Percentiles rank a stretch among this genome's conserved stretches.
phyloP scores from a whole-genome alignment of 2,329 filamentous ascomycete species.

The Didymella keratinophila region DNA sequence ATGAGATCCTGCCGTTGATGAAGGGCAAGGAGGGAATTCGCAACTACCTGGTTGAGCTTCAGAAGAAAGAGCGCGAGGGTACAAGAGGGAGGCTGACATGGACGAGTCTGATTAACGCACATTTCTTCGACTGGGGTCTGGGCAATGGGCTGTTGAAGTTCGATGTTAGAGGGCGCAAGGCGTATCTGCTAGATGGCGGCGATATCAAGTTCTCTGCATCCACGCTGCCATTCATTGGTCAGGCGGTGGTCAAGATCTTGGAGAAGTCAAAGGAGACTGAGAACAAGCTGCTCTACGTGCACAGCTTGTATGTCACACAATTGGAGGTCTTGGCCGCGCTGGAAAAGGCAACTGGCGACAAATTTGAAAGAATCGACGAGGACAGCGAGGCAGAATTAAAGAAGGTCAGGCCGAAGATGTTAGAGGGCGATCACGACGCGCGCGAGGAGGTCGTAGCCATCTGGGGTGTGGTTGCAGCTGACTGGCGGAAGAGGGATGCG shows the following conservation, averaged over 20 bases:
- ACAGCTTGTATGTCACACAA: constrained; percentile 66
- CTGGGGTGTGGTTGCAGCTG: constrained; percentile 46
- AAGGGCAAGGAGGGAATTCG: constrained; percentile 56
- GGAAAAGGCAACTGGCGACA: constrained; percentile 61
- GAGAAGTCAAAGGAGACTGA: constrained; percentile 55
- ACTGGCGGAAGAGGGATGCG: constrained; percentile 42
- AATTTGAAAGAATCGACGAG: constrained; percentile 58
- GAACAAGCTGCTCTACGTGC: constrained; percentile 66
- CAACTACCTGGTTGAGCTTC: constrained; percentile 59
- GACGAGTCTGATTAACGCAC: constrained; percentile 66
- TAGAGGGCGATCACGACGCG: constrained; percentile 43
- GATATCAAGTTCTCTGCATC: constrained; percentile 62
- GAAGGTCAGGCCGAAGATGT: constrained; percentile 41
- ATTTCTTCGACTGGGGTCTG: constrained; percentile 70
- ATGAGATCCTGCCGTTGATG: constrained; percentile 61
- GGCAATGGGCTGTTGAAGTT: constrained; percentile 60
- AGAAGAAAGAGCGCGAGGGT: constrained; percentile 49
- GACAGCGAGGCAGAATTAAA: constrained; percentile 45
- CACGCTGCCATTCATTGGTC: constrained; percentile 62
- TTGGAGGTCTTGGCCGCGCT: constrained; percentile 64
- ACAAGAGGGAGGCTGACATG: constrained; percentile 58
- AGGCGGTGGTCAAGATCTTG: constrained; percentile 62
- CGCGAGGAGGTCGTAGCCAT: constrained; percentile 46
- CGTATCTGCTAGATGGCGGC: constrained; percentile 66
- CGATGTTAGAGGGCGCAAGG: constrained; percentile 59